A percentile compares a stretch with the other conserved stretches of the same genome.
These are phyloP conservation scores for Kuraishia hungarica DNA, from an alignment of 805 yeast species.

Conservation along the genomic window DNA sequence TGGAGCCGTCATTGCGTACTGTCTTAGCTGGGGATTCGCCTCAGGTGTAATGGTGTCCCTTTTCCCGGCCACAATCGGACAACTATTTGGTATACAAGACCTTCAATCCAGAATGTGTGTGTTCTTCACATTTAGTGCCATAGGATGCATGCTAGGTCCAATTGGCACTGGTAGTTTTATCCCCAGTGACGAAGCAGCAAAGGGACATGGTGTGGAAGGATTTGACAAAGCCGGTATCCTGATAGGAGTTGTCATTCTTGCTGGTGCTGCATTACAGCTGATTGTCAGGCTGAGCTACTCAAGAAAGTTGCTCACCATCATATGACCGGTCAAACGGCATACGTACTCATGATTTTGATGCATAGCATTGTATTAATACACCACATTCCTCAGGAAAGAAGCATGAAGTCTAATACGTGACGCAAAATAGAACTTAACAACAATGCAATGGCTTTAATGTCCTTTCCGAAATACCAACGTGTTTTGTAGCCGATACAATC, in stretches of 20 bases:
- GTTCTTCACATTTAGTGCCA: constrained; percentile 17
- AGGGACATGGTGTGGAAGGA: constrained; percentile 12
- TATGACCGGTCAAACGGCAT: background rate
- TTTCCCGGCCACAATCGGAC: constrained; percentile 24
- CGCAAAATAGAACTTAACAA: too few species aligned
- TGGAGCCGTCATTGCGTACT: constrained; percentile 15
- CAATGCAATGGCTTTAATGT: too few species aligned
- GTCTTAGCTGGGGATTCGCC: constrained; percentile 24
- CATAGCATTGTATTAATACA: too few species aligned
- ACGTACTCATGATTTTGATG: too few species aligned
- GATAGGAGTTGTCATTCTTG: constrained; percentile 13
- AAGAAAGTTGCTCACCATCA: background rate
- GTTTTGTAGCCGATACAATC: too few species aligned
- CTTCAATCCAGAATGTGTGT: constrained; percentile 21
- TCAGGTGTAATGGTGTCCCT: constrained; percentile 26
- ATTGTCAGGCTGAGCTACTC: background rate
- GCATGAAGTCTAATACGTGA: too few species aligned
- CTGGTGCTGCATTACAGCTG: background rate
- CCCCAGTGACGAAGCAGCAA: constrained; percentile 12
- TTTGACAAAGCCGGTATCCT: constrained; percentile 22
- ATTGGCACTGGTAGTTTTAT: constrained; percentile 25
- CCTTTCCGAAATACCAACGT: too few species aligned
- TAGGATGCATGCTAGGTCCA: constrained; percentile 26
- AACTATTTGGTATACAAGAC: constrained; percentile 23
- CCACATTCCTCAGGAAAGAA: too few species aligned